Evolutionary conservation across 176 grass and related monocot species (phyloP).

Genomic region (Secale cereale): DNA sequence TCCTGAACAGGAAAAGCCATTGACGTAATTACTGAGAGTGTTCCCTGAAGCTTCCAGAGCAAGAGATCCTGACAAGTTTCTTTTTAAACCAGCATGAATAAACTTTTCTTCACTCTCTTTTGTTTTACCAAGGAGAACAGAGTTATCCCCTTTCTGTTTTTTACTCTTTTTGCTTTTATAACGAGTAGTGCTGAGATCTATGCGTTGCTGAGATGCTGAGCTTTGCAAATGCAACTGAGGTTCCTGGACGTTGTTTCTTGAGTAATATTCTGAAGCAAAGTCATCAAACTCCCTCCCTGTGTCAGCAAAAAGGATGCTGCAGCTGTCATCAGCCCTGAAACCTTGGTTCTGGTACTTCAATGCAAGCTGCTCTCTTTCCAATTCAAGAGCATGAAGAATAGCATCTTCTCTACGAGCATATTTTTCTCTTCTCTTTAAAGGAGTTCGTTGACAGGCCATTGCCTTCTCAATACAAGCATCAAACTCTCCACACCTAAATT

Average conservation of each 20-base stretch:
- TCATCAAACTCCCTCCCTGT: slow-evolving; percentile 29
- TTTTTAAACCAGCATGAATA: slow-evolving; percentile 37
- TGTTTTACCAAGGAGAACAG: slow-evolving; percentile 31
- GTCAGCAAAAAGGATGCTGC: slow-evolving; percentile 20
- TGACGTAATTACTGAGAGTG: slow-evolving; percentile 24
- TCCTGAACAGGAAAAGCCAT: slow-evolving; percentile 28
- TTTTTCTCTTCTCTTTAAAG: slow-evolving; percentile 85
- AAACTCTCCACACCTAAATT: slow-evolving; percentile 85
- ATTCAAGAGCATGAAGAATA: slow-evolving; percentile 85
- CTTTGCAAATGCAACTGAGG: slow-evolving; percentile 28
- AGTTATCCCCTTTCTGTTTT: slow-evolving; percentile 28
- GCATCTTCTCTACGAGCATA: slow-evolving; percentile 86
- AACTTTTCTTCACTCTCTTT: slow-evolving; percentile 31
- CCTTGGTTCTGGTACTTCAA: slow-evolving; percentile 36
- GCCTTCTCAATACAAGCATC: slow-evolving; percentile 91
- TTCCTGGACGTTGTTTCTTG: slow-evolving; percentile 26
- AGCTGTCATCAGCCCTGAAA: slow-evolving; percentile 18
- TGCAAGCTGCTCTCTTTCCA: slow-evolving; percentile 68
- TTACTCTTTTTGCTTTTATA: slow-evolving; percentile 60
- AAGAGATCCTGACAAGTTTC: slow-evolving; percentile 37
- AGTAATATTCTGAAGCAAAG: slow-evolving; percentile 30
- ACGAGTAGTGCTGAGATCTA: slow-evolving; percentile 48
- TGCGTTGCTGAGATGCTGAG: slow-evolving; percentile 25
- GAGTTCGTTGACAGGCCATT: slow-evolving; percentile 56
- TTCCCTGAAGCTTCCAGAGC: slow-evolving; percentile 30